phyloP scores from a whole-genome alignment of 78 protist genomes.

The Cyanophora paradoxa region DNA sequence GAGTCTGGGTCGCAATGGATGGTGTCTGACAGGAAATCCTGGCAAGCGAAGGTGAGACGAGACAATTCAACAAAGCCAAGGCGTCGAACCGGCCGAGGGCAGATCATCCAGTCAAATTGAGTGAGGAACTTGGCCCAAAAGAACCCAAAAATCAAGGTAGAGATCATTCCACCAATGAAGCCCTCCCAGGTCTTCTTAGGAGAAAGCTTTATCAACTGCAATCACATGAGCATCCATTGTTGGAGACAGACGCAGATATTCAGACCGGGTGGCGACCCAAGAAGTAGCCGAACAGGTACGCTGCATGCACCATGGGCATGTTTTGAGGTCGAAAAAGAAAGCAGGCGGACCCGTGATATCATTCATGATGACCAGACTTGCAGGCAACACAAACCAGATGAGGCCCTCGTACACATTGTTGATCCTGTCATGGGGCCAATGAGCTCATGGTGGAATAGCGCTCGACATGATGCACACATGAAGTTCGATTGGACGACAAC shows the following conservation, averaged over 20 bases:
- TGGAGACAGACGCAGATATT: too few species aligned
- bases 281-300: slow-evolving; percentile 79
- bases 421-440: slow-evolving; percentile 14
- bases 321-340: too few species aligned
- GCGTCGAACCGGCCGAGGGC: slow-evolving; percentile 19
- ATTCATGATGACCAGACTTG: slow-evolving; percentile 62
- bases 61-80: not conserved
- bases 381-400: slow-evolving; percentile 79
- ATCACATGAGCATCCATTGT: too few species aligned
- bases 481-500: slow-evolving; percentile 43
- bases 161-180: slow-evolving; percentile 77
- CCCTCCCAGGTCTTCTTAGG: slow-evolving; percentile 96
- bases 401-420: slow-evolving; percentile 55
- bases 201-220: slow-evolving; percentile 66
- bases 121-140: slow-evolving; percentile 12
- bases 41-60: not conserved
- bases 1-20: not conserved
- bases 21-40: not conserved
- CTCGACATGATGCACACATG: not conserved
- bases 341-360: slow-evolving; percentile 83
- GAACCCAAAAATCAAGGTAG: slow-evolving; percentile 65
- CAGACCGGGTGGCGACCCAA: slow-evolving; percentile 74
- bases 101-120: slow-evolving; percentile 10
- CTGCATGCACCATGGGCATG: too few species aligned
- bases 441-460: not conserved